phyloP scores from a whole-genome alignment of 2,329 filamentous ascomycete genomes.

The Epichloe bromicola region DNA sequence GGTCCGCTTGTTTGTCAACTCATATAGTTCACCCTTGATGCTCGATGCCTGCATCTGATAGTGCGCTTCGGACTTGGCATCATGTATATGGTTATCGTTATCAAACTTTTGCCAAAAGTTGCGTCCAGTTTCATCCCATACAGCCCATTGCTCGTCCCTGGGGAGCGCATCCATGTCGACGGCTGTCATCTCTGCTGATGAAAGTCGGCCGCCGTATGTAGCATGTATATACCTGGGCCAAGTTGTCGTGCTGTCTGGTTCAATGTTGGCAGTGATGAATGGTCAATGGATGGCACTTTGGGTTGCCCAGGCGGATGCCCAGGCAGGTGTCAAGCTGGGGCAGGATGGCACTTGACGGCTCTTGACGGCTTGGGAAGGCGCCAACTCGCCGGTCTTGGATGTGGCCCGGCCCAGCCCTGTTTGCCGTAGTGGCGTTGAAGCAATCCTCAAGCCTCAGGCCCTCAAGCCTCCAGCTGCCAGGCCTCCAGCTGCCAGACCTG shows the following conservation, averaged over 20 bases:
- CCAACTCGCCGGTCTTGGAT: not conserved
- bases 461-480: not conserved
- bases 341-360: not conserved
- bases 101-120: constrained; percentile 22
- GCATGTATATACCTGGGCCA: too few relatives aligned
- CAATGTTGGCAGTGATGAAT: too few relatives aligned
- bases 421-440: too few relatives aligned
- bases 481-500: not conserved
- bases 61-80: constrained; percentile 13
- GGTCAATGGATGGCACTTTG: not conserved
- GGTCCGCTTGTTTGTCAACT: constrained; percentile 15
- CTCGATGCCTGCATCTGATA: constrained; percentile 15
- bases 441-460: not conserved
- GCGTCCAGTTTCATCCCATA: constrained; percentile 24
- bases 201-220: not conserved
- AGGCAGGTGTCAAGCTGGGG: not conserved
- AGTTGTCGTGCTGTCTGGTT: too few relatives aligned
- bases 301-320: not conserved
- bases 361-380: not conserved
- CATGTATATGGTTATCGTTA: constrained; percentile 12
- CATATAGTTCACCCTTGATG: constrained; percentile 17
- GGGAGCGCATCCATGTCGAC: constrained; percentile 19
- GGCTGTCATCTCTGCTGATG: constrained; percentile 7
- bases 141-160: constrained; percentile 17
- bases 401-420: too few relatives aligned